phyloP scores from a whole-genome alignment of 257 asterid species.

The Galeopsis tetrahit region DNA sequence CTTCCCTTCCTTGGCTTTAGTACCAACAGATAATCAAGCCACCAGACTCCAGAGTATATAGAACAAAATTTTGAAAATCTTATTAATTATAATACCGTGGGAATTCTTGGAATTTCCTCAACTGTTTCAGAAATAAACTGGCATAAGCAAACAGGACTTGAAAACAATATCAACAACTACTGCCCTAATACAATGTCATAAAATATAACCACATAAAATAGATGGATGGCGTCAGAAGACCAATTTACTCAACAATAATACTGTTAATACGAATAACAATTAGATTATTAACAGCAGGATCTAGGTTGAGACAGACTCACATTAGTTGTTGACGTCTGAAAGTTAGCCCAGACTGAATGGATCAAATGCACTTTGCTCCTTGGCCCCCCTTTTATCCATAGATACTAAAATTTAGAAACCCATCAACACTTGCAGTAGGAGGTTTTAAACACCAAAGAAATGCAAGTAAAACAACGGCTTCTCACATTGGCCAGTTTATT shows the following conservation, averaged over 20 bases:
- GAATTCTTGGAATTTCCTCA: background rate
- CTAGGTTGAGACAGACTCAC: slow-evolving; percentile 43
- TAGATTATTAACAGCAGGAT: slow-evolving; percentile 18
- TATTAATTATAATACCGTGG: background rate
- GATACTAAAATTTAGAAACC: slow-evolving; percentile 50
- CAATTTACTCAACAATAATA: slow-evolving; percentile 8
- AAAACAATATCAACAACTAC: slow-evolving; percentile 16
- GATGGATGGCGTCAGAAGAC: slow-evolving; percentile 8
- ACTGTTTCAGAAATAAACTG: background rate
- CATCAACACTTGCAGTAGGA: slow-evolving; percentile 33
- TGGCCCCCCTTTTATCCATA: slow-evolving; percentile 85
- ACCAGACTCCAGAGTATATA: background rate
- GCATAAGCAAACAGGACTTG: slow-evolving; percentile 14
- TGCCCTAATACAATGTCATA: background rate
- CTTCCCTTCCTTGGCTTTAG: background rate
- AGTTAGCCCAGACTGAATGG: slow-evolving; percentile 96
- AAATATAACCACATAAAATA: background rate
- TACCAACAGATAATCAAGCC: slow-evolving; percentile 8
- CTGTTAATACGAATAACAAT: slow-evolving; percentile 16
- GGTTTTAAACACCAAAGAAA: slow-evolving; percentile 23
- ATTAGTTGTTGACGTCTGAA: slow-evolving; percentile 82
- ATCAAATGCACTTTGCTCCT: slow-evolving; percentile 64
- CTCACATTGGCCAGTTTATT: slow-evolving; percentile 81
- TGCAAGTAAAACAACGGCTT: slow-evolving; percentile 27
- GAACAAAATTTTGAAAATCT: background rate